A percentile compares a stretch with the other conserved stretches of the same genome.
These are phyloP conservation scores for Trichosporon inkin DNA, from an alignment of 1,284 basidiomycete species.

Conservation along the genomic window DNA sequence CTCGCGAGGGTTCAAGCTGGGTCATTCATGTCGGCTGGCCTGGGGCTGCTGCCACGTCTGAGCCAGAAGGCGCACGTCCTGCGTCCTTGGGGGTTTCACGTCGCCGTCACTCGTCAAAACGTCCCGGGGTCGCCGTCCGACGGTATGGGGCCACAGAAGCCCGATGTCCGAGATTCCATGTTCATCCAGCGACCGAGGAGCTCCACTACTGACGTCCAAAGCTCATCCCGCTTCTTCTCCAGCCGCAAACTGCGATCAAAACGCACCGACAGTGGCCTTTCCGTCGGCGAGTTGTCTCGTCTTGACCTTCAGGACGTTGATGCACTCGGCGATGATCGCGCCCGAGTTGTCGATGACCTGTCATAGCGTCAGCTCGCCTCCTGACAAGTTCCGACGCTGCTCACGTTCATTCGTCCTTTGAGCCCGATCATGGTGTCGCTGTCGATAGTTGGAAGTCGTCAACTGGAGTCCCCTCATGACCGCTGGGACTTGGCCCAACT, in stretches of 20 bases:
- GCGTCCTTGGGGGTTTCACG: no score
- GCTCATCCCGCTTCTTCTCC: no score
- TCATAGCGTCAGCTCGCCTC: slow-evolving; percentile 1
- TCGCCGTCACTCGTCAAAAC: no score
- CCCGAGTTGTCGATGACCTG: slow-evolving; percentile 99
- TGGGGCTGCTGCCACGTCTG: no score
- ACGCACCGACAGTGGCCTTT: slow-evolving; percentile 61
- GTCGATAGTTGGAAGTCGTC: background rate
- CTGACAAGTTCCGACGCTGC: slow-evolving; percentile 29
- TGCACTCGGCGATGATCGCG: slow-evolving; percentile 88
- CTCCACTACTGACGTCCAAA: background rate
- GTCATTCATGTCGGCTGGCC: no score
- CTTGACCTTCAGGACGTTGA: slow-evolving; percentile 95
- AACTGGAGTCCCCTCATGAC: background rate
- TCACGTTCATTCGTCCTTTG: slow-evolving; percentile 78
- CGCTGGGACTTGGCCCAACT: background rate
- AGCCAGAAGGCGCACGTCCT: no score
- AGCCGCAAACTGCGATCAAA: background rate
- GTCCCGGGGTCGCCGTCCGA: no score
- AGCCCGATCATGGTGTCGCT: slow-evolving; percentile 73
- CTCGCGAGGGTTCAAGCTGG: background rate
- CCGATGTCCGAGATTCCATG: no score
- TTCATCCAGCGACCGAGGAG: no score
- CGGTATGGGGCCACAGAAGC: no score
- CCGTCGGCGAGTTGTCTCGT: slow-evolving; percentile 58